phyloP scores from a whole-genome alignment of 257 asterid genomes.

The Phtheirospermum japonicum region DNA sequence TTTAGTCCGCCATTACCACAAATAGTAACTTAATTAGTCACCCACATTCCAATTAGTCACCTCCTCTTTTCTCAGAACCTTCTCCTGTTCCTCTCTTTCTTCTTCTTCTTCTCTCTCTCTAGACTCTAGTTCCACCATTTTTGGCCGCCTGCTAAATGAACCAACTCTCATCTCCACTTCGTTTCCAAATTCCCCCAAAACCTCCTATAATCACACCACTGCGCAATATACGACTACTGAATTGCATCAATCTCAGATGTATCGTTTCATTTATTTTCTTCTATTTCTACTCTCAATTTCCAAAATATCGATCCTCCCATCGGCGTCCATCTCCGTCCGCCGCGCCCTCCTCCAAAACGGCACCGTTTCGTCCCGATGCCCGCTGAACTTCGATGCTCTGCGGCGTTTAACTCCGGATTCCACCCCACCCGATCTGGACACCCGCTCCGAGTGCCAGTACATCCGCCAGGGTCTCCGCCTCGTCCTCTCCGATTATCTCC shows the following conservation, averaged over 20 bases:
- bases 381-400: conserved; percentile 50
- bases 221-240: neutral
- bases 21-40: too few species aligned
- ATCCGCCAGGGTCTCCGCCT: conserved; percentile 69
- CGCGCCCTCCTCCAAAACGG: conserved; percentile 43
- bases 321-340: conserved; percentile 20
- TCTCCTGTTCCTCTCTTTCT: neutral
- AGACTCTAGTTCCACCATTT: neutral
- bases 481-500: conserved; percentile 62
- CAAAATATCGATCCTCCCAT: conserved; percentile 3
- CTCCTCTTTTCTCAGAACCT: neutral
- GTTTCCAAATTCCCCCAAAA: neutral
- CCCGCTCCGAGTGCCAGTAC: conserved; percentile 52
- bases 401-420: conserved; percentile 32
- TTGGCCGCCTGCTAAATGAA: conserved; percentile 27
- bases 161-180: conserved; percentile 2
- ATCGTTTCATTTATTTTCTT: conserved; percentile 23
- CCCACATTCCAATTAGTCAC: neutral
- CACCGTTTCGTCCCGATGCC: conserved; percentile 44
- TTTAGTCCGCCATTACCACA: neutral
- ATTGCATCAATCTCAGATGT: conserved; percentile 26
- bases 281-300: conserved; percentile 22
- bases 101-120: neutral
- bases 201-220: neutral
- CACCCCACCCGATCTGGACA: conserved; percentile 31